These are phyloP conservation scores for Phlegmacium glaucopus DNA, from an alignment of 768 basidiomycete genomes.

Conservation along the genomic window DNA sequence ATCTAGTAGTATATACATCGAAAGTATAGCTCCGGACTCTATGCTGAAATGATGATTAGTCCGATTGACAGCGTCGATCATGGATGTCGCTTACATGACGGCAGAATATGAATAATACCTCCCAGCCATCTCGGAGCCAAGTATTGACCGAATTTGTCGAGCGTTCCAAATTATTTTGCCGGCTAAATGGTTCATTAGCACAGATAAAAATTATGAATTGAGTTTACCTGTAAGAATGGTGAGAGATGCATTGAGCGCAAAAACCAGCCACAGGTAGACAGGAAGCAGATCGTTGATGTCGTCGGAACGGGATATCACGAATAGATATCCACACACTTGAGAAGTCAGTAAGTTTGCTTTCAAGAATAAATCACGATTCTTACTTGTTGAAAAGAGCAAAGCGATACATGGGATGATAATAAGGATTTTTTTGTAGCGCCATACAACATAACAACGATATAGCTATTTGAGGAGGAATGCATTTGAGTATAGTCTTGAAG, in stretches of 20 bases:
- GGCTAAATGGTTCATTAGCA: slow-evolving; percentile 1
- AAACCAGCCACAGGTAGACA: slow-evolving; percentile 19
- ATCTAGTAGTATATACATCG: slow-evolving; percentile 16
- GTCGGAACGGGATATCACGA: slow-evolving; percentile 8
- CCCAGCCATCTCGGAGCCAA: slow-evolving; percentile 12
- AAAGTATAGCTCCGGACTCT: slow-evolving; percentile 17
- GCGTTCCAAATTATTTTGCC: slow-evolving; percentile 14
- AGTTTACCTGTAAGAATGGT: slow-evolving; percentile 17
- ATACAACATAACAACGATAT: slow-evolving; percentile 22
- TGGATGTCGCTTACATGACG: slow-evolving; percentile 9
- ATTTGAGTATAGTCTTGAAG: slow-evolving; percentile 4
- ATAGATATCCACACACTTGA: slow-evolving; percentile 18
- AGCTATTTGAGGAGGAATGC: slow-evolving; percentile 14
- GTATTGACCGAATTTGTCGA: slow-evolving; percentile 10
- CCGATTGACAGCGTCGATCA: not conserved
- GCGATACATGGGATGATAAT: slow-evolving; percentile 11
- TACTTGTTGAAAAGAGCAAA: slow-evolving; percentile 14
- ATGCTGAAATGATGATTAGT: slow-evolving; percentile 10
- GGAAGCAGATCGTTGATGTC: slow-evolving; percentile 3
- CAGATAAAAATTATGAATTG: not conserved
- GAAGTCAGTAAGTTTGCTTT: not conserved
- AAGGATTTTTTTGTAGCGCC: slow-evolving; percentile 12
- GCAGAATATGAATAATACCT: slow-evolving; percentile 11
- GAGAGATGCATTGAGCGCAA: slow-evolving; percentile 16
- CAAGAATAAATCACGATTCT: slow-evolving; percentile 1